phyloP scores from a whole-genome alignment of 75 land plant genomes.

The Sequoia sempervirens region DNA sequence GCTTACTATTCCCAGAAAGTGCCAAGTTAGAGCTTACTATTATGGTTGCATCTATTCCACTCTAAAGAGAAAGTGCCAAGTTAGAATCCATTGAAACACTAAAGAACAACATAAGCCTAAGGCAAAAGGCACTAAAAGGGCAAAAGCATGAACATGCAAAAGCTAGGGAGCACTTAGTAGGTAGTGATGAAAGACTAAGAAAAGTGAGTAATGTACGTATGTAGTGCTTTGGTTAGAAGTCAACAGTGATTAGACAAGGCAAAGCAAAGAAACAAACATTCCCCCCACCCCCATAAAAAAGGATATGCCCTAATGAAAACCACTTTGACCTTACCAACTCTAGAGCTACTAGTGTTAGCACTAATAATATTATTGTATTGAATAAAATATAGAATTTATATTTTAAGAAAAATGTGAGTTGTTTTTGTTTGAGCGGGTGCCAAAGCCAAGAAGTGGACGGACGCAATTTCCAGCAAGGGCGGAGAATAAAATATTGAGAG shows the following conservation, averaged over 20 bases:
- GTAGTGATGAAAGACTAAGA: background rate
- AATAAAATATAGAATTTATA: background rate
- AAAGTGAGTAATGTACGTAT: background rate
- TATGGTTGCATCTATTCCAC: too few relatives aligned
- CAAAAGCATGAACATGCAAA: too few relatives aligned
- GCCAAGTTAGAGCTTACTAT: too few relatives aligned
- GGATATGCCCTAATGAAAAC: background rate
- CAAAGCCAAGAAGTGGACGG: background rate
- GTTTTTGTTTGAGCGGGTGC: background rate
- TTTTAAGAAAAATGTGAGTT: too few relatives aligned
- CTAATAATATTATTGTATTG: background rate
- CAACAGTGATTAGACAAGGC: background rate
- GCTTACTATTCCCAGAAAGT: too few relatives aligned
- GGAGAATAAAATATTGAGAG: background rate
- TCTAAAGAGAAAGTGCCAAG: too few relatives aligned
- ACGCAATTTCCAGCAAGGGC: background rate
- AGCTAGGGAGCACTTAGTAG: too few relatives aligned
- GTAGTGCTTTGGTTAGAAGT: background rate
- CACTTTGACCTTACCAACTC: constrained; percentile 6
- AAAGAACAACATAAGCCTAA: too few relatives aligned
- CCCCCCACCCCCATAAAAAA: background rate
- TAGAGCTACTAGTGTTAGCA: background rate
- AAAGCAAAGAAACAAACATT: background rate
- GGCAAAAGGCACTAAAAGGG: too few relatives aligned
- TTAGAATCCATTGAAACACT: too few relatives aligned